Conservation (phyloP, 345 rosid species). For the Odontarrhena argentea region DNA sequence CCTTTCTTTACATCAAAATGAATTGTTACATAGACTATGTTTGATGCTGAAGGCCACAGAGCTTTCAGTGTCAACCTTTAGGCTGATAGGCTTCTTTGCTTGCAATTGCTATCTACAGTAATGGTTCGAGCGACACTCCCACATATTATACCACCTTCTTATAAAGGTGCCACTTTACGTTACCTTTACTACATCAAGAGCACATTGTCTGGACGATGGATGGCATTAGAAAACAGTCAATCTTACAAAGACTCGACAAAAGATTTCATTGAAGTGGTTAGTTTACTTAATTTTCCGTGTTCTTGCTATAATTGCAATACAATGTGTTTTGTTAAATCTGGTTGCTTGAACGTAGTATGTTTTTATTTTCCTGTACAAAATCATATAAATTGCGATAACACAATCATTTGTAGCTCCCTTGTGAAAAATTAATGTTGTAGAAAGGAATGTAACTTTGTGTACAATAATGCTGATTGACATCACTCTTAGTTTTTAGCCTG, state of each 20-base stretch:
- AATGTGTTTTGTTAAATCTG: slow-evolving; percentile 24
- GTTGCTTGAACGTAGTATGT: slow-evolving; percentile 18
- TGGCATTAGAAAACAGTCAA: slow-evolving; percentile 67
- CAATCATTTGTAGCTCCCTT: slow-evolving; percentile 21
- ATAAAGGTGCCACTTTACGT: slow-evolving; percentile 82
- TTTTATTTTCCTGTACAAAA: background rate
- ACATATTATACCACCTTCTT: slow-evolving; percentile 78
- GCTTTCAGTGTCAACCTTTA: slow-evolving; percentile 18
- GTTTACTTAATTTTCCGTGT: slow-evolving; percentile 37
- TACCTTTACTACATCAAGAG: slow-evolving; percentile 76
- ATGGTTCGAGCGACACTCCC: slow-evolving; percentile 74
- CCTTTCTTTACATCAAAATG: slow-evolving; percentile 25
- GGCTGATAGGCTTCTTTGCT: slow-evolving; percentile 29
- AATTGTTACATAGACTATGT: slow-evolving; percentile 15
- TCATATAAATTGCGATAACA: slow-evolving; percentile 7
- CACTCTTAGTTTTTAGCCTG: slow-evolving; percentile 16
- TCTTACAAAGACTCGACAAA: slow-evolving; percentile 45
- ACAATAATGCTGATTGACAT: slow-evolving; percentile 15
- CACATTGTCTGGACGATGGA: slow-evolving; percentile 62
- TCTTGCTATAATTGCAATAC: slow-evolving; percentile 25
- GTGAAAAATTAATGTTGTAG: background rate
- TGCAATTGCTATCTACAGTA: slow-evolving; percentile 52
- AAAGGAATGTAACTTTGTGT: slow-evolving; percentile 16
- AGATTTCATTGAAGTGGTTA: slow-evolving; percentile 67
- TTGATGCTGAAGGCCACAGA: slow-evolving; percentile 16